Percentiles rank a stretch among this genome's conserved stretches.
Evolutionary conservation across 1,139 yeast species (phyloP).

Genomic region (Petasospora fabianii): DNA sequence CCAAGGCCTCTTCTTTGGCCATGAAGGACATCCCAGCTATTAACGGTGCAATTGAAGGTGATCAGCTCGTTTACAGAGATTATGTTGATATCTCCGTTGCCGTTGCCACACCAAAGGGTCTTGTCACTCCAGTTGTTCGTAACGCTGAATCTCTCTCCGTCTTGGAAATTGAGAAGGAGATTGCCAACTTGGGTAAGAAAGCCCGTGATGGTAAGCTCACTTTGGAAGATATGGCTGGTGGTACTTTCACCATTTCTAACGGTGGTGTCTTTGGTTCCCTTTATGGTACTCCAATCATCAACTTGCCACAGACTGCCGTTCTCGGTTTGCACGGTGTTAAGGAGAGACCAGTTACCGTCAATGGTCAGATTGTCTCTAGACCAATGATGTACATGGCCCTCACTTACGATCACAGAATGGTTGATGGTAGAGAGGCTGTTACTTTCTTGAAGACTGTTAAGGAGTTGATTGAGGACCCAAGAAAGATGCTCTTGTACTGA

Average conservation of each 20-base stretch:
- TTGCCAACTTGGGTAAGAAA: constrained; percentile 75
- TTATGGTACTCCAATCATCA: constrained; percentile 97
- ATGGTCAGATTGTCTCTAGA: constrained; percentile 93
- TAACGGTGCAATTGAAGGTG: constrained; percentile 93
- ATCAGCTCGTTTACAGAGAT: constrained; percentile 93
- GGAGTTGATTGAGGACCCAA: constrained; percentile 98
- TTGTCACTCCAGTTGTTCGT: constrained; percentile 97
- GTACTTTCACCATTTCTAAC: constrained; percentile 97
- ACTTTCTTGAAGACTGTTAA: constrained; percentile 93
- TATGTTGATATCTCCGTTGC: constrained; percentile 95
- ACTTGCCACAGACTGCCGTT: constrained; percentile 97
- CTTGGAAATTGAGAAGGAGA: constrained; percentile 87
- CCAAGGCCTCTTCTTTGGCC: constrained; percentile 91
- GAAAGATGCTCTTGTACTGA: constrained; percentile 86
- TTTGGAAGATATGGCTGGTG: constrained; percentile 98
- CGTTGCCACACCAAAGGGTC: constrained; percentile 99
- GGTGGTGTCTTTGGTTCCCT: constrained; percentile 99
- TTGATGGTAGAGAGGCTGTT: constrained; percentile 99
- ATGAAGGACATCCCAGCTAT: constrained; percentile 94
- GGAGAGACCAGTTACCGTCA: constrained; percentile 95
- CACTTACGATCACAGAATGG: constrained; percentile 96
- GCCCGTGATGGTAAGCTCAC: constrained; percentile 98
- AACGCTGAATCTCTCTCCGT: constrained; percentile 91
- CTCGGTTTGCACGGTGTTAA: constrained; percentile 97
- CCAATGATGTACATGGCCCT: constrained; percentile 99